Evolutionary conservation across 768 basidiomycete genomes (phyloP), one percentile per base, ranked within the genome.

Genomic region (Kwoniella sp.): DNA sequence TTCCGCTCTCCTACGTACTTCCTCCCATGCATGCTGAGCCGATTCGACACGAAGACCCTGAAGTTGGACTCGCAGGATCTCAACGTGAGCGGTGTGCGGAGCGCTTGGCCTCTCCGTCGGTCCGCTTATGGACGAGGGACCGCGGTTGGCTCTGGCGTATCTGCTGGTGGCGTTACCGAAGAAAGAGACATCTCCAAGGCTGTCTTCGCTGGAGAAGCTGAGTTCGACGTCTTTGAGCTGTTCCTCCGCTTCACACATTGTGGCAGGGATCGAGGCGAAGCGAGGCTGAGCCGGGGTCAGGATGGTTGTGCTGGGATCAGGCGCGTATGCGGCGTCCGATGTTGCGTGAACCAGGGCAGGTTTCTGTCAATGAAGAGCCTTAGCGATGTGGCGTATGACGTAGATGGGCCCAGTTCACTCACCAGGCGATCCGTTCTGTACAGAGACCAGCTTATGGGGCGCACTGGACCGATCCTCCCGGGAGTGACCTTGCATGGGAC

Each of bases 221-320:
- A 56, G 25, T 17, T 56, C 55, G 7, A 38, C 19, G 26, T 56
- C 49, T 36, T 50, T 50, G 19, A 56, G 40, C 28, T 43, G 41
- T 15, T 43, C 36, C 6, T 54, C 31, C 5, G 42, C 20, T 26
- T 40, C 25, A 4, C 39, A 17, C n/a, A 38, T 15, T 7, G 38
- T 50, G 37, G 25, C 39, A 14, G 37, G 37, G 0, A 28, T 31
- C 2, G 48, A 31, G 9, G 27, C 20, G 9, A 50, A 5, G 19
- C 48, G 25, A 17, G 48, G 48, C 3, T 39, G 20, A 40, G 22
- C 37, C 6, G 48, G 48, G 20, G 48, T 50, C 23, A n/a, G n/a
- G n/a, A n/a, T n/a, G n/a, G n/a, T n/a, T n/a, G n/a, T n/a, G n/a
- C n/a, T n/a, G n/a, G n/a, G n/a, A n/a, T n/a, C n/a, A n/a, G n/a